Evolutionary conservation across 345 rosid species (phyloP).

Genomic region (Lepidium africanum): DNA sequence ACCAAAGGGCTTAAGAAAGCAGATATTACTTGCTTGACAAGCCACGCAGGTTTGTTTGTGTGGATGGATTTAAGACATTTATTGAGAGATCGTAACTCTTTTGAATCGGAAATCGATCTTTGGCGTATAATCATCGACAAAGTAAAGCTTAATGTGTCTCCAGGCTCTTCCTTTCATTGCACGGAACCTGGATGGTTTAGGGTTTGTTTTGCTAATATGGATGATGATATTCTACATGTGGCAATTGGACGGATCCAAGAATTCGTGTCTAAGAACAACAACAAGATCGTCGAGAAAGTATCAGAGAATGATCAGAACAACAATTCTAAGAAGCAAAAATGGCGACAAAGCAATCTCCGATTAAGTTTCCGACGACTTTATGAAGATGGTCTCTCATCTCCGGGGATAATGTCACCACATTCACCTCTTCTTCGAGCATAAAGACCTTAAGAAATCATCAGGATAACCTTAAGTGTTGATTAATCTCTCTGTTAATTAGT

Average conservation of each 20-base stretch:
- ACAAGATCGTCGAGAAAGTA: neutral
- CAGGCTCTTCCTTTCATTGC: slow-evolving; percentile 71
- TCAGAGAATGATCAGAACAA: slow-evolving; percentile 13
- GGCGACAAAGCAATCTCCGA: slow-evolving; percentile 41
- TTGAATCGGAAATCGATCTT: slow-evolving; percentile 45
- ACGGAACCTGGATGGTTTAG: slow-evolving; percentile 82
- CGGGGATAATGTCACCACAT: slow-evolving; percentile 52
- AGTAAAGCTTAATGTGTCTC: slow-evolving; percentile 79
- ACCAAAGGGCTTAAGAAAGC: slow-evolving; percentile 39
- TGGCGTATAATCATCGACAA: slow-evolving; percentile 57
- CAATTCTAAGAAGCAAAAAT: slow-evolving; percentile 26
- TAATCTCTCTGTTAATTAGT: neutral
- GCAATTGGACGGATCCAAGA: slow-evolving; percentile 52
- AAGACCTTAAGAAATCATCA: neutral
- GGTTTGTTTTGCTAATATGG: slow-evolving; percentile 87
- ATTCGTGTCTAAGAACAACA: slow-evolving; percentile 31
- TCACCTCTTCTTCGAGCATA: slow-evolving; percentile 67
- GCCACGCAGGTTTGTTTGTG: slow-evolving; percentile 60
- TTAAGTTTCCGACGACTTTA: slow-evolving; percentile 42
- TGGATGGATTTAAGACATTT: slow-evolving; percentile 82
- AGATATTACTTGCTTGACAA: slow-evolving; percentile 45
- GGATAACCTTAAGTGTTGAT: neutral
- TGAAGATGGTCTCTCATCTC: slow-evolving; percentile 46
- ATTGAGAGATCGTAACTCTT: slow-evolving; percentile 34
- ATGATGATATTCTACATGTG: slow-evolving; percentile 45